These are phyloP conservation scores for Coprinellus micaceus DNA, from an alignment of 768 basidiomycete genomes.

Conservation along the genomic window DNA sequence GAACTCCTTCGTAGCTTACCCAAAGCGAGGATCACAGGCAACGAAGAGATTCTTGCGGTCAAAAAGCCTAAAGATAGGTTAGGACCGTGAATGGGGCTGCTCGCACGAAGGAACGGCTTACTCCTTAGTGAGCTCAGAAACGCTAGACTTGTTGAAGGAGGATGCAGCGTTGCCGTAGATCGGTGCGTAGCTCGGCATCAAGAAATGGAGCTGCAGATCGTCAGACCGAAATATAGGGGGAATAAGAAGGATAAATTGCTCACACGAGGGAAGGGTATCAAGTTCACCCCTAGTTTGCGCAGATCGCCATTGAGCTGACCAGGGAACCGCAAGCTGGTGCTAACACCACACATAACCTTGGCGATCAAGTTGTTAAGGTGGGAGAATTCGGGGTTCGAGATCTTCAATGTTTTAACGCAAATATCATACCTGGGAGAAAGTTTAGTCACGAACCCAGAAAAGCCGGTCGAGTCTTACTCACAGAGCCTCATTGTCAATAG, in stretches of 20 bases:
- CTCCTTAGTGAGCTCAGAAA: constrained; percentile 73
- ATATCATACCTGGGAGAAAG: constrained; percentile 60
- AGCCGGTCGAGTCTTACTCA: too few species aligned
- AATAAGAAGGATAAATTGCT: constrained; percentile 19
- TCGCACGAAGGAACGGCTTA: constrained; percentile 34
- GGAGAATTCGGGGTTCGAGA: constrained; percentile 57
- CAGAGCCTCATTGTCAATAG: constrained; percentile 87
- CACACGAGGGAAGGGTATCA: constrained; percentile 94
- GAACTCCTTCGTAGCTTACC: constrained; percentile 53
- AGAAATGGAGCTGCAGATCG: constrained; percentile 77
- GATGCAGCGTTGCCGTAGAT: constrained; percentile 66
- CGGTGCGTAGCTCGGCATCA: constrained; percentile 93
- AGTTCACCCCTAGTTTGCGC: constrained; percentile 88
- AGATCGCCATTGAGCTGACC: constrained; percentile 90
- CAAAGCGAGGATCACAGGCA: constrained; percentile 76
- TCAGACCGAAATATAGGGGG: background rate
- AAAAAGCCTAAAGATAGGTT: constrained; percentile 54
- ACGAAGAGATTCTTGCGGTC: constrained; percentile 78
- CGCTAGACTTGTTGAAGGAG: constrained; percentile 56
- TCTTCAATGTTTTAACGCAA: constrained; percentile 59
- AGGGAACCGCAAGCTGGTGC: constrained; percentile 89
- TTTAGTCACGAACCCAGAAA: too few species aligned
- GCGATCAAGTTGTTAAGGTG: constrained; percentile 75
- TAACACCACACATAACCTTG: constrained; percentile 92
- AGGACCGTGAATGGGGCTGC: too few species aligned